A percentile compares a stretch with the other conserved stretches of the same genome.
phyloP scores from a whole-genome alignment of 2,329 filamentous ascomycete genomes.

The Davidsoniella eucalypti region DNA sequence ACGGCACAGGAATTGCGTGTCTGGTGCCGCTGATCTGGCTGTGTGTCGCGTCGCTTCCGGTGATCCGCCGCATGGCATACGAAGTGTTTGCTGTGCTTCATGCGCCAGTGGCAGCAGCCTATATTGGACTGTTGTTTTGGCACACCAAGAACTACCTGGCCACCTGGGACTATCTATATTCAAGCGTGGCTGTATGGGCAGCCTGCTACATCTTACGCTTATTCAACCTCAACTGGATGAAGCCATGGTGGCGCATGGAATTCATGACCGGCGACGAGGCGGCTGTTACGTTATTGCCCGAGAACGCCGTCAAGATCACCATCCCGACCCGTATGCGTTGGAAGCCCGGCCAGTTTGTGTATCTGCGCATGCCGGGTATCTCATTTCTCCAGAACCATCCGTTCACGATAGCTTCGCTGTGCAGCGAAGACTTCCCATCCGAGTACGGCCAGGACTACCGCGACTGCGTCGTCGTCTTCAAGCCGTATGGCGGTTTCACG shows the following conservation, averaged over 20 bases:
- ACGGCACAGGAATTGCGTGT: constrained; percentile 72
- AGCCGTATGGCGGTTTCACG: constrained; percentile 83
- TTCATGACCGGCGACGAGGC: constrained; percentile 86
- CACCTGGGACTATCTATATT: constrained; percentile 79
- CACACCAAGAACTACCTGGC: constrained; percentile 84
- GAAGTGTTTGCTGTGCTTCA: constrained; percentile 75
- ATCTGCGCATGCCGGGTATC: constrained; percentile 84
- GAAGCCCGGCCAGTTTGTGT: constrained; percentile 89
- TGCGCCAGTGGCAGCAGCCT: constrained; percentile 63
- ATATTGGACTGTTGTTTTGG: constrained; percentile 82
- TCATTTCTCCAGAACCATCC: constrained; percentile 85
- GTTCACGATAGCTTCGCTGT: constrained; percentile 85
- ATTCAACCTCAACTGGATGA: constrained; percentile 80
- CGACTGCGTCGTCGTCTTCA: constrained; percentile 81
- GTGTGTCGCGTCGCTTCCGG: constrained; percentile 67
- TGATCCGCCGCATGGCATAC: constrained; percentile 62
- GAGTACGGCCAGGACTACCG: constrained; percentile 77
- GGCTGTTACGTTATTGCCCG: constrained; percentile 72
- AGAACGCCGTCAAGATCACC: constrained; percentile 90
- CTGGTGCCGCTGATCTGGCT: constrained; percentile 69
- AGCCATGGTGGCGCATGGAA: constrained; percentile 53
- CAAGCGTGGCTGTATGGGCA: constrained; percentile 63
- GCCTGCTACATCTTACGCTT: constrained; percentile 58
- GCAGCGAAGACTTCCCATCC: constrained; percentile 83
- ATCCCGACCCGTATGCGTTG: constrained; percentile 86